Evolutionary conservation across 2,329 filamentous ascomycete species (phyloP).

Genomic region (Aureobasidium uvarum): DNA sequence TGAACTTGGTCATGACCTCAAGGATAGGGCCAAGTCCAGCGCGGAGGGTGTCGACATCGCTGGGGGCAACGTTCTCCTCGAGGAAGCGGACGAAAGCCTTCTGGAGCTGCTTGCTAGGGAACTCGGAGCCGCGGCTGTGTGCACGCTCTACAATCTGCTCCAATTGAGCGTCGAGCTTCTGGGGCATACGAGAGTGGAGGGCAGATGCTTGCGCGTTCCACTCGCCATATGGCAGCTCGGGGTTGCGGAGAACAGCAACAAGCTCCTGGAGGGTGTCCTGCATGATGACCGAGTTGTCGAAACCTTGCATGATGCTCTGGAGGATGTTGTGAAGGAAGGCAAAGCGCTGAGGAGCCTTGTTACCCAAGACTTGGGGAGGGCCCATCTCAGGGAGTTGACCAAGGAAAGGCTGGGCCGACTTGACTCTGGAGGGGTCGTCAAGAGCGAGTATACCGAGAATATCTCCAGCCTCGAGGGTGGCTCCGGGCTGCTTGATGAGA

Average conservation of each 20-base stretch:
- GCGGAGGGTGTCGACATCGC: slow-evolving; percentile 72
- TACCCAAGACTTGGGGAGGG: slow-evolving; percentile 80
- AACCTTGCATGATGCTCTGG: slow-evolving; percentile 84
- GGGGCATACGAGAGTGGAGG: slow-evolving; percentile 94
- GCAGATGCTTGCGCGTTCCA: slow-evolving; percentile 96
- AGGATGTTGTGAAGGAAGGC: slow-evolving; percentile 72
- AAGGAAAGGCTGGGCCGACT: slow-evolving; percentile 91
- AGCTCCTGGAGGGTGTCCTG: slow-evolving; percentile 78
- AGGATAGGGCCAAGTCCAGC: slow-evolving; percentile 71
- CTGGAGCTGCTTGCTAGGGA: slow-evolving; percentile 82
- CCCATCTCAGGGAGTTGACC: slow-evolving; percentile 87
- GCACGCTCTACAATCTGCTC: slow-evolving; percentile 83
- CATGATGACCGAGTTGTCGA: slow-evolving; percentile 98
- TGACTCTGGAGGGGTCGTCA: slow-evolving; percentile 92
- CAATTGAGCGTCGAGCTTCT: slow-evolving; percentile 81
- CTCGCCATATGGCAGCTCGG: slow-evolving; percentile 91
- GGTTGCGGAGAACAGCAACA: slow-evolving; percentile 83
- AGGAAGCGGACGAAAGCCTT: slow-evolving; percentile 87
- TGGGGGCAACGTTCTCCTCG: slow-evolving; percentile 74
- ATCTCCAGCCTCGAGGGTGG: slow-evolving; percentile 95
- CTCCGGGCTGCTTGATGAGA: slow-evolving; percentile 97
- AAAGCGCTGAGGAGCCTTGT: slow-evolving; percentile 88
- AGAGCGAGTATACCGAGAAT: slow-evolving; percentile 96
- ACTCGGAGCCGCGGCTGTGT: slow-evolving; percentile 74
- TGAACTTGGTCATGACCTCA: slow-evolving; percentile 74